phyloP scores from a whole-genome alignment of 768 basidiomycete genomes.

The Amanita subjunquillea region DNA sequence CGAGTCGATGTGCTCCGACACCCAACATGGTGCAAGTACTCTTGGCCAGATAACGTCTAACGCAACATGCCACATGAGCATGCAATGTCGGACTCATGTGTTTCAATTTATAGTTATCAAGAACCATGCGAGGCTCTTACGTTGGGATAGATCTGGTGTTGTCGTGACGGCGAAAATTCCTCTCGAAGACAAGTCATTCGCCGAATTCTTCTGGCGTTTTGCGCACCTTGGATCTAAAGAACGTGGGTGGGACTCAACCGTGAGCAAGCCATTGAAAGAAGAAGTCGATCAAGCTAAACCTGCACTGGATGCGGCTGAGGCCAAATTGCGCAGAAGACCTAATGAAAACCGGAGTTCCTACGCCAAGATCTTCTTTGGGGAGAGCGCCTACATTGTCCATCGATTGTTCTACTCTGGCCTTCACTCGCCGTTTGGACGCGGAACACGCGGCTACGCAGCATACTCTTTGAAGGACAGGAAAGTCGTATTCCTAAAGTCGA shows the following conservation, averaged over 20 bases:
- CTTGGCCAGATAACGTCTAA: neutral
- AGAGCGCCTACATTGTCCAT: too few species aligned
- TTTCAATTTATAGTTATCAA: neutral
- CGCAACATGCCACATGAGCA: neutral
- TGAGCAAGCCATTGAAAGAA: too few species aligned
- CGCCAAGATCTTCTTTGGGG: too few species aligned
- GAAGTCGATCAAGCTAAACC: too few species aligned
- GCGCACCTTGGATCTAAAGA: too few species aligned
- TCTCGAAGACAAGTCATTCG: neutral
- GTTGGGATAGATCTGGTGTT: neutral
- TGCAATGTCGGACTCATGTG: neutral
- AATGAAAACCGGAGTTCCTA: too few species aligned
- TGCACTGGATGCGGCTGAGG: too few species aligned
- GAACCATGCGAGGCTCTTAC: neutral
- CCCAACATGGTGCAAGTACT: neutral
- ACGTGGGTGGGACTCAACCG: too few species aligned
- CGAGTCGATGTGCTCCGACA: neutral
- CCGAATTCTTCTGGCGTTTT: neutral
- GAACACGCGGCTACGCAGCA: too few species aligned
- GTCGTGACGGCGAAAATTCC: neutral
- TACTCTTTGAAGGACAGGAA: neutral
- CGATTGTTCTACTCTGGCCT: too few species aligned
- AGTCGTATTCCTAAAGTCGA: neutral
- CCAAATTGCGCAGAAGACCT: too few species aligned
- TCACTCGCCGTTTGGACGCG: too few species aligned